A percentile compares a stretch with the other conserved stretches of the same genome.
These are phyloP conservation scores for Boletus sensibilis DNA, from an alignment of 768 basidiomycete species.

Conservation along the genomic window DNA sequence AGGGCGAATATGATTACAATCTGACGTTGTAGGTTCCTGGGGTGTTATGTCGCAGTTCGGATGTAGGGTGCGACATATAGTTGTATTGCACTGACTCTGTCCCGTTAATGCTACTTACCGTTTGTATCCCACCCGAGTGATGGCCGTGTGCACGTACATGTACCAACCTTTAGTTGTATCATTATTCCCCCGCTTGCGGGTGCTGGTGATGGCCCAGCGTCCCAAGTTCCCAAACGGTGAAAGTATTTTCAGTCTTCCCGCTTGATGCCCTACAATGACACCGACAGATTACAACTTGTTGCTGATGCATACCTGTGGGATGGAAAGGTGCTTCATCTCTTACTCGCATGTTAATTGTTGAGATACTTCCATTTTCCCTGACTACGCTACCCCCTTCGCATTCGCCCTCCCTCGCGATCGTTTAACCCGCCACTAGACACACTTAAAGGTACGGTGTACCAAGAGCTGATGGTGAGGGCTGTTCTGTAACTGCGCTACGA, in stretches of 20 bases:
- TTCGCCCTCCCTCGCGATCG: neutral
- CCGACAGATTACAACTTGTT: neutral
- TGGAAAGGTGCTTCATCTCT: neutral
- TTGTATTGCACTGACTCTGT: neutral
- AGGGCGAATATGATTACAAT: conserved; percentile 92
- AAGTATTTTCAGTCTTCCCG: neutral
- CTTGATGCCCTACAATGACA: no score
- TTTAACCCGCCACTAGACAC: neutral
- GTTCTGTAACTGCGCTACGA: neutral
- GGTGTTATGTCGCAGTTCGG: neutral
- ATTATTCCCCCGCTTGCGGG: neutral
- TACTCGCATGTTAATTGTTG: neutral
- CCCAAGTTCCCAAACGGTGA: neutral
- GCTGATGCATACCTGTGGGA: no score
- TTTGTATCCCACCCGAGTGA: conserved; percentile 8
- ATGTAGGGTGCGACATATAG: conserved; percentile 1
- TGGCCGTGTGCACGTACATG: neutral
- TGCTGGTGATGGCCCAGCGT: neutral
- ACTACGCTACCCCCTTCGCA: neutral
- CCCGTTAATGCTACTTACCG: conserved; percentile 7
- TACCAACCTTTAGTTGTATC: neutral
- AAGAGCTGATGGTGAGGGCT: neutral
- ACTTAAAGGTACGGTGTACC: neutral
- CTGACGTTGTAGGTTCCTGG: conserved; percentile 54
- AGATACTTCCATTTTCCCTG: neutral